Conservation (phyloP, 1,284 basidiomycete genomes). For the Ceratobasidium sp. region DNA sequence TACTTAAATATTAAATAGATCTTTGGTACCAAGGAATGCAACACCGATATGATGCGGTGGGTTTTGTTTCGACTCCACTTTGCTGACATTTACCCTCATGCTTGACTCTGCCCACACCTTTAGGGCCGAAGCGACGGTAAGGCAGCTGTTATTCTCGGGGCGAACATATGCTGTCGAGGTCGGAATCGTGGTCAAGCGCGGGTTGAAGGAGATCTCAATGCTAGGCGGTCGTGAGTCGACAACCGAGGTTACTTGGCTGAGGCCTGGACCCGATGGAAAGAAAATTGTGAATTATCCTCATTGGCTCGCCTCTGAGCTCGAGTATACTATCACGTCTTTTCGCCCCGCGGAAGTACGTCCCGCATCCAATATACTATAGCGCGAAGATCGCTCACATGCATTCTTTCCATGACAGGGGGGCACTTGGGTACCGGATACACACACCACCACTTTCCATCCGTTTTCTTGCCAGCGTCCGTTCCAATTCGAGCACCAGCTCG, state of each 20-base stretch:
- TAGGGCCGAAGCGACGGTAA: not conserved
- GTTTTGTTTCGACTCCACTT: not conserved
- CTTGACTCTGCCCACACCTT: not conserved
- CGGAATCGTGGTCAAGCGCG: too few relatives aligned
- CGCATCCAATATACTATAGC: not conserved
- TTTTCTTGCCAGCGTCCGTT: not conserved
- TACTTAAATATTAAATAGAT: not conserved
- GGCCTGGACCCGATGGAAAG: too few relatives aligned
- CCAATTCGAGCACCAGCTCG: not conserved
- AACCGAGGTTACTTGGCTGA: not conserved
- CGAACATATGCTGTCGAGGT: not conserved
- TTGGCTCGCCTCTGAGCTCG: too few relatives aligned
- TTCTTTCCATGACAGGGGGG: too few relatives aligned
- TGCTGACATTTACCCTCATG: not conserved
- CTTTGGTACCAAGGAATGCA: conserved; percentile 6
- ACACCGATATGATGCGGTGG: conserved; percentile 3
- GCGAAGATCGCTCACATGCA: not conserved
- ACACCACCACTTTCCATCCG: not conserved
- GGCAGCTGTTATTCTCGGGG: not conserved
- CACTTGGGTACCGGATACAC: too few relatives aligned
- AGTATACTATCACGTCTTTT: too few relatives aligned
- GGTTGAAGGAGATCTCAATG: not conserved
- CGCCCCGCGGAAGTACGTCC: too few relatives aligned
- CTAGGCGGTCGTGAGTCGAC: not conserved
- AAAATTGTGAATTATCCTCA: too few relatives aligned